Evolutionary conservation across 2,329 filamentous ascomycete species (phyloP), one percentile per base, ranked within the genome.

Genomic region (Claviceps citrina): DNA sequence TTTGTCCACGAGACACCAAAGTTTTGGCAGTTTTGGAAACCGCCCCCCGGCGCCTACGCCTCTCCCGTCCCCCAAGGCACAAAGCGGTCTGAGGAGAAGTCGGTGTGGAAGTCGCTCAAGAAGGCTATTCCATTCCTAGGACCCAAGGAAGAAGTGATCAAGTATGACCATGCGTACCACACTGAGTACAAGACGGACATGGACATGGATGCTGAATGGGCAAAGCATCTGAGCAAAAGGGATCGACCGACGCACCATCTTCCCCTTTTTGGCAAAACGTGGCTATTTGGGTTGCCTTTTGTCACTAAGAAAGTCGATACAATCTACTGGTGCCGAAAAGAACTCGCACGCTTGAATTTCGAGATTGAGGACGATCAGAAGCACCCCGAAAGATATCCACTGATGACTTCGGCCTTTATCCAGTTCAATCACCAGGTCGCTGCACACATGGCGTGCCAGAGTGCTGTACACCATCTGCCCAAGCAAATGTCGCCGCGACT

Each of bases 381-480:
- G 39, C 70, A 91, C 36, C 81, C 83, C 0, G 87, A 95, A 48
- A 76, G 80, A 4, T 96, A 85, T 46, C 87, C 89, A 0, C 63
- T 87, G 35, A 93, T 95, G 86, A 94, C 84, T 52, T 94, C 89
- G 1, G 91, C 91, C 0, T 98, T 98, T 51, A 86, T 98, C 45
- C 91, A 98, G 56, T 98, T 98, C 69, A 94, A 98, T 54, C 82
- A 95, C 54, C 91, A 98, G 56, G 84, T 95, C 2, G 87, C 89
- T 5, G 91, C 91, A 0, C 91, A 98, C 53, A 96, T 98, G 91
- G 91, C 89, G 43, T 95, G 86, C 56, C 91, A 98, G 57, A 78
- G 84, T 36, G 71, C 93, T 34, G 86, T 82, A 30, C 86, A 96
- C 56, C 91, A 98, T 52, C 60, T 94, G 1, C 91, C 91, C 1